phyloP scores from a whole-genome alignment of 176 grass and related monocot genomes.

The Cymbopogon citratus region DNA sequence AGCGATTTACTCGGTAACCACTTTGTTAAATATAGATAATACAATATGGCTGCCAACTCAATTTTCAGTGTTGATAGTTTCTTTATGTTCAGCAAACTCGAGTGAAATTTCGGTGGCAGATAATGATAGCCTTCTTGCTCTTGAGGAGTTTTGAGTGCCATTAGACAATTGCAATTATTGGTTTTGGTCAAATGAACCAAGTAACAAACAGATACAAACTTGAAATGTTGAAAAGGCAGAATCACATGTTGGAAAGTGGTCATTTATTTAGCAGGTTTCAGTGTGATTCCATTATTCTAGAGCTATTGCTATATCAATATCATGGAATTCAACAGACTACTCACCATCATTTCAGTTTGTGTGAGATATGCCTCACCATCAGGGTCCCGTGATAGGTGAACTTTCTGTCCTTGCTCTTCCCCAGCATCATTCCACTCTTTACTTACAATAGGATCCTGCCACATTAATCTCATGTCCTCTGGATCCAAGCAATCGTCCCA shows the following conservation, averaged over 20 bases:
- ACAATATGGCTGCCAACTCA: background rate
- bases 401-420: constrained; percentile 62
- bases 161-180: constrained; percentile 2
- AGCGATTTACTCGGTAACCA: constrained; percentile 1
- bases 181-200: constrained; percentile 1
- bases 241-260: background rate
- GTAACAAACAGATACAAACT: background rate
- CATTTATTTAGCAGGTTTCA: background rate
- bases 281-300: background rate
- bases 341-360: constrained; percentile 87
- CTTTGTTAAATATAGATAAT: constrained; percentile 16
- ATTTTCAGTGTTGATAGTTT: background rate
- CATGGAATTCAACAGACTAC: background rate
- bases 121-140: background rate
- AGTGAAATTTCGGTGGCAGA: background rate
- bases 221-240: background rate
- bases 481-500: constrained; percentile 92
- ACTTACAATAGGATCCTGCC: constrained; percentile 62
- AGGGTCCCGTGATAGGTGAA: constrained; percentile 89
- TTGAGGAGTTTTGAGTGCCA: background rate
- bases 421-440: constrained; percentile 93
- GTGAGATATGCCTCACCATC: constrained; percentile 89
- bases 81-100: background rate
- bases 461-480: constrained; percentile 71
- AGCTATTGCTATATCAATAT: background rate